Percentiles rank a stretch among this genome's conserved stretches.
phyloP scores from a whole-genome alignment of 108 stramenopile species.

The Ochromonas danica region DNA sequence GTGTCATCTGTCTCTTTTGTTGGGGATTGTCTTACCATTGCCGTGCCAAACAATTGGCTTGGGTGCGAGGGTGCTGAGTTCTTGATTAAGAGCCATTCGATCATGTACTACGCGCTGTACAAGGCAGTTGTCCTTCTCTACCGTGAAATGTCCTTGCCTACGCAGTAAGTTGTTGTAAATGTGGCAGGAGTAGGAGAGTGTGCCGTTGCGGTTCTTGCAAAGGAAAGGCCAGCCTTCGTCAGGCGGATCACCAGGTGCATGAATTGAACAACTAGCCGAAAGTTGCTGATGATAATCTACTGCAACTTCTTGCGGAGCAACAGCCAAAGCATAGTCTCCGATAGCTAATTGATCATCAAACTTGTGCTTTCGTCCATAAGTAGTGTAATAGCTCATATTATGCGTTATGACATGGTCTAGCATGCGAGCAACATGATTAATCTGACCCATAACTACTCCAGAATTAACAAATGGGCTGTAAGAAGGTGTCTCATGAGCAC shows the following conservation, averaged over 20 bases:
- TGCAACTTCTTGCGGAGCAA: slow-evolving; percentile 3
- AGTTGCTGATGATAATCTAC: slow-evolving; percentile 23
- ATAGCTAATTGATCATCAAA: slow-evolving; percentile 38
- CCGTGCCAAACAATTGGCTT: slow-evolving; percentile 28
- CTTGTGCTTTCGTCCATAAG: slow-evolving; percentile 21
- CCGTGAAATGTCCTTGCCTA: background rate
- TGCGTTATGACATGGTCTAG: background rate
- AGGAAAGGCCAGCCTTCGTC: slow-evolving; percentile 20
- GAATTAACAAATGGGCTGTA: slow-evolving; percentile 34
- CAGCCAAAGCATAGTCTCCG: slow-evolving; percentile 22
- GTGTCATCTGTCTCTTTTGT: no score
- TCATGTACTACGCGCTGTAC: background rate
- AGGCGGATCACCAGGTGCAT: background rate
- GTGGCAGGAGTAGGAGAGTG: background rate
- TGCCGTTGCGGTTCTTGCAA: background rate
- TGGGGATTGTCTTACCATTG: slow-evolving; percentile 24
- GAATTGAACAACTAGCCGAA: slow-evolving; percentile 21
- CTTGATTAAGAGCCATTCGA: background rate
- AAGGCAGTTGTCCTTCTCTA: background rate
- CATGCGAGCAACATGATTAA: background rate
- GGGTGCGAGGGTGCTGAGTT: background rate
- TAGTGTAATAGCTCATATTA: slow-evolving; percentile 10
- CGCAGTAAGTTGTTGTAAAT: background rate
- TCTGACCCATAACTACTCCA: slow-evolving; percentile 22
- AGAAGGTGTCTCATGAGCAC: background rate